Evolutionary conservation across 108 stramenopile genomes (phyloP).

Genomic region (Cyclotella cryptica): DNA sequence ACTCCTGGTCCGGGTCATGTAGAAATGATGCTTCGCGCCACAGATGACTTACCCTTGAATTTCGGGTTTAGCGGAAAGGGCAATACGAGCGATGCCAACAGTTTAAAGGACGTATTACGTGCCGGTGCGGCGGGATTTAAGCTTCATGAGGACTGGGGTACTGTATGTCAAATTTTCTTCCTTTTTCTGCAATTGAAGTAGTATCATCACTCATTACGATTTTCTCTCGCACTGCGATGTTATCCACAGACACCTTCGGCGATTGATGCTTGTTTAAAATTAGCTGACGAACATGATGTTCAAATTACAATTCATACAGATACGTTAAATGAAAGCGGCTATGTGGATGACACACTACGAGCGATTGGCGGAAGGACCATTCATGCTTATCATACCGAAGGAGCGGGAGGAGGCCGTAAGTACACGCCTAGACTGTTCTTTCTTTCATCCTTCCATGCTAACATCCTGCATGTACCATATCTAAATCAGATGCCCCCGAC

Average conservation of each 20-base stretch:
- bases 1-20: slow-evolving; percentile 93
- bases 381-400: slow-evolving; percentile 94
- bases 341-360: slow-evolving; percentile 92
- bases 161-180: slow-evolving; percentile 26
- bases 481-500: slow-evolving; percentile 86
- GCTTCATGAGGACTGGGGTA: slow-evolving; percentile 99
- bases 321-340: slow-evolving; percentile 96
- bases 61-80: slow-evolving; percentile 98
- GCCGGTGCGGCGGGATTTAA: slow-evolving; percentile 97
- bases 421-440: slow-evolving; percentile 14
- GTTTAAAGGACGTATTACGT: slow-evolving; percentile 65
- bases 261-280: slow-evolving; percentile 92
- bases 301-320: slow-evolving; percentile 99
- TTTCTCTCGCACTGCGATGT: neutral
- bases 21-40: slow-evolving; percentile 96
- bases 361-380: slow-evolving; percentile 97
- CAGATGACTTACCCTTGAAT: slow-evolving; percentile 91
- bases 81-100: slow-evolving; percentile 80
- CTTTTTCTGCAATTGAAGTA: neutral
- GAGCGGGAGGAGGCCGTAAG: slow-evolving; percentile 85
- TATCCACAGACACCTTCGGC: slow-evolving; percentile 79
- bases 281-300: slow-evolving; percentile 91
- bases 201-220: neutral
- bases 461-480: neutral
- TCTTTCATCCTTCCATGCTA: neutral